These are phyloP conservation scores for Kwoniella dejecticola DNA, from an alignment of 768 basidiomycete genomes.

Conservation along the genomic window DNA sequence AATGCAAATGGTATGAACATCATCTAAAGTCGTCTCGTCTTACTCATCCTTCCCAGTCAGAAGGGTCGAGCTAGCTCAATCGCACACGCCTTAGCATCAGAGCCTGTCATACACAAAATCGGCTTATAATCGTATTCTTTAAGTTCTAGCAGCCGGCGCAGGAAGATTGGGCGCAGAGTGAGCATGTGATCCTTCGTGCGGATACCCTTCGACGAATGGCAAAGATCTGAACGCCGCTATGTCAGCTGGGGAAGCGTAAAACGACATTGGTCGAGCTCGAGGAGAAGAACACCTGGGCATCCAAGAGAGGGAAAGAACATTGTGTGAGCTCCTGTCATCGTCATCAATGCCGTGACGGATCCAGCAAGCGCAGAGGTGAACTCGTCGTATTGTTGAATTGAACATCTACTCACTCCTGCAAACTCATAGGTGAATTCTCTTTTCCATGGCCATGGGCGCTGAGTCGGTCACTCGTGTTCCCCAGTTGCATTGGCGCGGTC, in stretches of 20 bases:
- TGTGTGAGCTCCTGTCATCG: too few species aligned
- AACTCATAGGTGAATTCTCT: not conserved
- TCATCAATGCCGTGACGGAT: too few species aligned
- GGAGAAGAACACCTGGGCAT: slow-evolving; percentile 4
- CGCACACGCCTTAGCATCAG: too few species aligned
- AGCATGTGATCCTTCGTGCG: not conserved
- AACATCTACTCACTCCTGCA: slow-evolving; percentile 3
- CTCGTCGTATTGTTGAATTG: not conserved
- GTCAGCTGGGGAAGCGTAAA: slow-evolving; percentile 31
- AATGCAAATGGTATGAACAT: too few species aligned
- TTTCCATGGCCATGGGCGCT: too few species aligned
- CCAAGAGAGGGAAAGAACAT: too few species aligned
- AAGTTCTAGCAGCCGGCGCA: not conserved
- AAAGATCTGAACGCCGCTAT: slow-evolving; percentile 30
- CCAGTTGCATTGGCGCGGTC: not conserved
- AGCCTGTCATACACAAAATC: too few species aligned
- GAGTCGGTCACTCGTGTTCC: not conserved
- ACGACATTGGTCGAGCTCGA: slow-evolving; percentile 23
- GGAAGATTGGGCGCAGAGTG: slow-evolving; percentile 14
- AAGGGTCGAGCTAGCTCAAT: too few species aligned
- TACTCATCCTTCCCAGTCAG: too few species aligned
- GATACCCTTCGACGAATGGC: slow-evolving; percentile 7
- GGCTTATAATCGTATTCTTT: too few species aligned
- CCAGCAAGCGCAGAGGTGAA: too few species aligned
- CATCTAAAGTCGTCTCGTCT: too few species aligned